A percentile compares a stretch with the other conserved stretches of the same genome.
Conservation (phyloP, 2,329 filamentous ascomycete species). For the Exophiala bonariae region DNA sequence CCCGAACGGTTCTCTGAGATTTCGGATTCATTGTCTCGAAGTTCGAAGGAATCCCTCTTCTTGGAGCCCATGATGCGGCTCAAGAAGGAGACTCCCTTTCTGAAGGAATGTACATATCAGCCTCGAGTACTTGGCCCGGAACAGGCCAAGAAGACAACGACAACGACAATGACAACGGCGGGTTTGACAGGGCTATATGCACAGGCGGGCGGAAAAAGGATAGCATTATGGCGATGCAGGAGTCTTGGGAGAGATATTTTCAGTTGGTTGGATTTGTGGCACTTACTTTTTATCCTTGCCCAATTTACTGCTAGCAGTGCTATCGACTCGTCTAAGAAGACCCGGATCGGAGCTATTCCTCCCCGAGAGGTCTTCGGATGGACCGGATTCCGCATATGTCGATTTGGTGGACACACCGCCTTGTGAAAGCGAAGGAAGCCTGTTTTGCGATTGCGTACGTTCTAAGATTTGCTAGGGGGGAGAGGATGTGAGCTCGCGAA, state of each 20-base stretch:
- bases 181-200: no score
- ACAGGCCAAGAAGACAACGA: no score
- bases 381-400: slow-evolving; percentile 38
- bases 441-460: slow-evolving; percentile 64
- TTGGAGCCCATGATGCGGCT: slow-evolving; percentile 78
- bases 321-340: slow-evolving; percentile 29
- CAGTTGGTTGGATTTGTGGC: slow-evolving; percentile 1
- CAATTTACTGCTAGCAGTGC: slow-evolving; percentile 34
- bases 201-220: slow-evolving; percentile 2
- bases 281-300: slow-evolving; percentile 67
- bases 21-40: slow-evolving; percentile 64
- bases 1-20: slow-evolving; percentile 66
- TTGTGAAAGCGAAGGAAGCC: slow-evolving; percentile 41
- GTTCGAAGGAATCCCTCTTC: slow-evolving; percentile 63
- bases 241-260: slow-evolving; percentile 9
- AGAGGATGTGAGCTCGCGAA: slow-evolving; percentile 9
- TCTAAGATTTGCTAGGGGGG: slow-evolving; percentile 59
- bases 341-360: slow-evolving; percentile 33
- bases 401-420: slow-evolving; percentile 41
- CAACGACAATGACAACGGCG: no score
- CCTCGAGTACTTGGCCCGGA: neutral
- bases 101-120: slow-evolving; percentile 38
- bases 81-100: slow-evolving; percentile 86
- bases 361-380: slow-evolving; percentile 34
- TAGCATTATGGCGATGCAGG: neutral